Base-by-base conservation (phyloP, 176 grass and related monocot genomes). In the Raddia distichophylla region DNA sequence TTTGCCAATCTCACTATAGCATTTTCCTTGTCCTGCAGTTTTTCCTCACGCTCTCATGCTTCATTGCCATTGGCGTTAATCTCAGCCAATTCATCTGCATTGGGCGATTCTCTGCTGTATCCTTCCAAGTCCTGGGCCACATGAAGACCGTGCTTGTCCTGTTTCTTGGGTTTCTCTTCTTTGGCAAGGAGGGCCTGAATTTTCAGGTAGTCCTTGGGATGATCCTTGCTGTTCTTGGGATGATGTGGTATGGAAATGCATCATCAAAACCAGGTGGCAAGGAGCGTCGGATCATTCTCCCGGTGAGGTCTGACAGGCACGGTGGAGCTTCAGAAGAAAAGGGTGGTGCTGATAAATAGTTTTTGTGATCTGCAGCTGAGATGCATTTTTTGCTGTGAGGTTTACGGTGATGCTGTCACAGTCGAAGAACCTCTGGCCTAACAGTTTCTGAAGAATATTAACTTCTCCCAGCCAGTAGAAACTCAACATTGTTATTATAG, bases 61-160 rank as follows among this genome's bases (percentile, higher is more conserved):
- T 87, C 67, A 97, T 97, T 61, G 94, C 94, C 46, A 93, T 97
- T 4, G 94, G 94, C 0, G 90, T 90, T 45, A 97, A 97, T 61
- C 84, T 97, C 71, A 97, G 94, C 81, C 94, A 97, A 58, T 97
- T 97, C 85, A 97, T 97, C 87, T 97, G 94, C 91, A 97, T 97
- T 4, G 94, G 94, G 20, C 84, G 89, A 40, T 97, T 97, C 59
- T 93, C 94, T 0, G 94, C 94, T 8, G 94, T 97, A 60, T 97
- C 94, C 60, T 97, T 97, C 76, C 94, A 97, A 90, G 94, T 97
- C 49, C 69, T 97, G 8, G 94, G 94, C 53, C 94, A 97, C 91
- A 97, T 97, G 94, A 97, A 97, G 86, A 97, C 94, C 8, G 92
- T 97, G 70, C 90, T 97, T 43, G 94, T 97, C 33, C 64, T 97